Percentiles rank a stretch among this genome's conserved stretches.
Conservation (phyloP, 345 rosid species). For the Eucalyptus fibrosa region DNA sequence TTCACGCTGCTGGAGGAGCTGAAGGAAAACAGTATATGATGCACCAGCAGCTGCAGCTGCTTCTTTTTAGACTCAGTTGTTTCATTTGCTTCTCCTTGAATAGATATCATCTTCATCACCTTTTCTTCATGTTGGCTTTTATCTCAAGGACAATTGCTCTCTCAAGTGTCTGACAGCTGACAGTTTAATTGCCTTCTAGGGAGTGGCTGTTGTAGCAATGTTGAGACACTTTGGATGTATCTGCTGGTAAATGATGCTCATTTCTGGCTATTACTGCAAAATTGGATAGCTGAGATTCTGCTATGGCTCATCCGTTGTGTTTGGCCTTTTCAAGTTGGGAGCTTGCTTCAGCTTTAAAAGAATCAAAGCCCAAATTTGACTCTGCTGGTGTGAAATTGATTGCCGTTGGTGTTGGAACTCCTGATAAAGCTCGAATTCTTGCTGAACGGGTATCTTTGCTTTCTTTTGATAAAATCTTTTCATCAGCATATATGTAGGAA, state of each 20-base stretch:
- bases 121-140: not conserved
- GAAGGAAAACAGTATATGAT: not conserved
- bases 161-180: not conserved
- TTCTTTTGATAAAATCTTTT: not conserved
- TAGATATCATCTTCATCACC: not conserved
- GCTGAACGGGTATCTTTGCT: conserved; percentile 37
- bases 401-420: conserved; percentile 82
- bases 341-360: conserved; percentile 58
- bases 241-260: conserved; percentile 48
- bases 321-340: conserved; percentile 58
- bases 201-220: conserved; percentile 75
- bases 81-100: not conserved
- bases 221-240: conserved; percentile 84
- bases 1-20: not conserved
- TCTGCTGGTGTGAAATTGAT: conserved; percentile 72
- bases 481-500: not conserved
- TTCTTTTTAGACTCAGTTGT: not conserved
- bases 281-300: not conserved
- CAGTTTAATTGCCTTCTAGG: conserved; percentile 16
- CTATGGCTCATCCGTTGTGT: not conserved
- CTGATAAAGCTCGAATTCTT: conserved; percentile 63
- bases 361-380: conserved; percentile 52
- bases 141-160: not conserved
- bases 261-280: not conserved
- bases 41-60: not conserved